Evolutionary conservation across 768 basidiomycete genomes (phyloP), one percentile per base, ranked within the genome.

Genomic region (Suillus discolor): DNA sequence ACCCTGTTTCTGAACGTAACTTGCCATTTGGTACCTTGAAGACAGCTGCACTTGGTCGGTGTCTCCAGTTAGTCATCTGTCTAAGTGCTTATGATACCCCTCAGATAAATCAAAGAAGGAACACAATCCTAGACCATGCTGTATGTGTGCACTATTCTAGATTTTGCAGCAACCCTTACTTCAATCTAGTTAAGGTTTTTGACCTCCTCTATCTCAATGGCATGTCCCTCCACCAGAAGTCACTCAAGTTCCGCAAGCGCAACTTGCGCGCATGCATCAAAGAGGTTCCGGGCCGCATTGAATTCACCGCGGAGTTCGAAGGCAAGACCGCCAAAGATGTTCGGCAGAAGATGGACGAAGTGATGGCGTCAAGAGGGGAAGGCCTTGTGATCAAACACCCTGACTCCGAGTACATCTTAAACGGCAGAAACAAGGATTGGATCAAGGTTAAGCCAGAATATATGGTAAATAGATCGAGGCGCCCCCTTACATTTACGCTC

Each of bases 11-110:
- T 1, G 90, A 91, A 71, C 87, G 93, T 25, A 93, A 94, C 72
- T 80, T 97, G 23, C 94, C 97, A 0, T 99, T 99, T 67, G 97
- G 97, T 2, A 92, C 89, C 0, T 80, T 99, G 60, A 99, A 99
- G 78, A 93, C 95, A 0, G 94, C 95, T 51, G 96, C 96, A 0
- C 80, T 91, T 18, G 92, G 94, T 94, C 65, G 49, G 82, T 67
- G 13, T 13, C 20, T n/a, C 38, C 1, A 16, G 15, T 60, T 3
- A 4, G 8, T 25, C n/a, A 5, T 49, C 54, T 47, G 16, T 38
- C 51, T 11, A 36, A 8, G n/a, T 45, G 23, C 60, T 71, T 34
- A 67, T 23, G 20, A 16, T 23, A 38, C 28, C 13, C 49, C 1
- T 61, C 4, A 93, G 93, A 93, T 73, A 90, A 87, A 70, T 84